phyloP scores from a whole-genome alignment of 179 eudicot species.

The Sideroxylon spinosum region DNA sequence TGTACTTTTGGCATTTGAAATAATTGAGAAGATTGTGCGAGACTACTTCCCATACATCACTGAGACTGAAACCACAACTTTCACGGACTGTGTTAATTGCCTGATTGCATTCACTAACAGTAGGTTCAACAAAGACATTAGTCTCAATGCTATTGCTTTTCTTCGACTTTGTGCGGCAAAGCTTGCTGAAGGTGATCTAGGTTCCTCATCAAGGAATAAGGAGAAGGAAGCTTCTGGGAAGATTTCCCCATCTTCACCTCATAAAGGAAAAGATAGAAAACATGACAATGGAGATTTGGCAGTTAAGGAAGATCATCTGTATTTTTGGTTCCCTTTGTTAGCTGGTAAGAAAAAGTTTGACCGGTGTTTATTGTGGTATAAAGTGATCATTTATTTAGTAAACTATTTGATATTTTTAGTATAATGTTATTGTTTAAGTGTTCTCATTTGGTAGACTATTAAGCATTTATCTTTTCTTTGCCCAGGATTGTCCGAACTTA shows the following conservation, averaged over 20 bases:
- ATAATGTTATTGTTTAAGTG: neutral
- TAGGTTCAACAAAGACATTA: conserved; percentile 85
- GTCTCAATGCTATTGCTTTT: conserved; percentile 92
- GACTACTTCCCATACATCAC: conserved; percentile 96
- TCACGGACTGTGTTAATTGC: conserved; percentile 98
- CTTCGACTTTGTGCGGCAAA: conserved; percentile 93
- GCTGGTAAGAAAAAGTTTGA: conserved; percentile 59
- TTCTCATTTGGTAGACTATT: neutral
- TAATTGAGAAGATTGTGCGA: conserved; percentile 89
- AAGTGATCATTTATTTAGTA: neutral
- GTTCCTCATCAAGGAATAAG: conserved; percentile 44
- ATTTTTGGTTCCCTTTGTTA: conserved; percentile 94
- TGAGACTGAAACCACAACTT: conserved; percentile 96
- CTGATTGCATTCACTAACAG: conserved; percentile 92
- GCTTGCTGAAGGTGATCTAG: conserved; percentile 93
- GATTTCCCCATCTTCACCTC: conserved; percentile 50
- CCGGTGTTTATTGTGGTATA: neutral
- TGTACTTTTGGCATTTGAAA: conserved; percentile 87
- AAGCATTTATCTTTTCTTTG: conserved; percentile 14
- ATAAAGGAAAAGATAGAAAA: conserved; percentile 48
- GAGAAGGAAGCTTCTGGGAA: conserved; percentile 58
- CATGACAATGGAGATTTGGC: conserved; percentile 52
- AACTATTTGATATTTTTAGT: neutral
- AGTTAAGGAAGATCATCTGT: conserved; percentile 79
- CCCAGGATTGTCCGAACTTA: conserved; percentile 88